Base-by-base conservation (phyloP, 352 stramenopile genomes). In the Globisporangium mamillatum region DNA sequence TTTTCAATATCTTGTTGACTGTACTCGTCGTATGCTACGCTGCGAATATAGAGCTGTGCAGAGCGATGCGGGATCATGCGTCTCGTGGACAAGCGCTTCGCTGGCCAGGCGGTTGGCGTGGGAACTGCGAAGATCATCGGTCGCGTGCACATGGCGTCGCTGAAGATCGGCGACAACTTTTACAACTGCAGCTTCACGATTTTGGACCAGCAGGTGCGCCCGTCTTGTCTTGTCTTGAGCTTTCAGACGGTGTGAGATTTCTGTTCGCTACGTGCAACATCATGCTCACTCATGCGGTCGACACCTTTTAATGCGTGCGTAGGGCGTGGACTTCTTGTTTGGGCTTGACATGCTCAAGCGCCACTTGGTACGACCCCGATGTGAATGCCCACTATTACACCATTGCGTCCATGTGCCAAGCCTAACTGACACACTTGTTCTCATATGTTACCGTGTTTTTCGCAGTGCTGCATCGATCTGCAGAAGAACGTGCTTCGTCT, bases 331-430 rank as follows among this genome's bases (percentile, higher is more conserved):
- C 70, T 98, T 99, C 70, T 77, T 99, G 9, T 98, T 99, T 66
- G 97, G 97, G 10, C 82, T 99, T 52, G 97, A 99, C 75, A 99
- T 99, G 97, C 85, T 99, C 20, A 99, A 98, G 77, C 90, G 97
- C 20, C 96, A 99, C 87, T 90, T 94, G 80, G 87, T 93, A 67
- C 50, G 66, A 64, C 14, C 16, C 32, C 12, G 32, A 38, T 38
- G 5, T 38, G 32, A 4, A 27, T 54, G 16, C 44, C 8, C 18
- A 1, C 50, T 24, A 18, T 8, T 29, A 56, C 36, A 20, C 32
- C 32, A 20, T 12, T 46, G 18, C 9, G 25, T 29, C 1, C 38
- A 48, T 57, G 55, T 73, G n/a, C 14, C 38, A 20, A 48, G 38
- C 38, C 38, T 48, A 48, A 48, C 38, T 32, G 29, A 18, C 32